A percentile compares a stretch with the other conserved stretches of the same genome.
Evolutionary conservation across 78 protist species (phyloP).

Genomic region (Planoprotostelium fungivorum): DNA sequence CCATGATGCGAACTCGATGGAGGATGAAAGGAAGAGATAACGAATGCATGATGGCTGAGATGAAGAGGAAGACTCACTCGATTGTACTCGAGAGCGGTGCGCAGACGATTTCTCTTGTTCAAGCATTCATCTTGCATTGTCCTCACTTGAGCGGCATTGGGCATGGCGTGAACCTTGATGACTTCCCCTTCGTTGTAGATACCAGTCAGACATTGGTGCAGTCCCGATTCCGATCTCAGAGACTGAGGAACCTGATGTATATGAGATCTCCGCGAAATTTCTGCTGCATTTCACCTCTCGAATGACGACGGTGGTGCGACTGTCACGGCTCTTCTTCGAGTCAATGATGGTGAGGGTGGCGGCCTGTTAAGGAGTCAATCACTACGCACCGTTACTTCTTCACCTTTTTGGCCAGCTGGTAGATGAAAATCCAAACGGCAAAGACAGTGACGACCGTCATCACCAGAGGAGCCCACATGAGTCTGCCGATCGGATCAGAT

Average conservation of each 20-base stretch:
- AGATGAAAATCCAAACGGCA: neutral
- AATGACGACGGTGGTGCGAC: neutral
- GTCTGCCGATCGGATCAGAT: neutral
- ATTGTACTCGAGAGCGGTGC: neutral
- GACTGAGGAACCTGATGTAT: neutral
- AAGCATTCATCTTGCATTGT: neutral
- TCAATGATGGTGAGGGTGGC: neutral
- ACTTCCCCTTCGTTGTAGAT: neutral
- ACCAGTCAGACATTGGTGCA: neutral
- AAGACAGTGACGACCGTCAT: neutral
- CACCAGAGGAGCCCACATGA: neutral
- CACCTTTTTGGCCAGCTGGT: neutral
- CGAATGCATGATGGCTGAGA: too few relatives aligned
- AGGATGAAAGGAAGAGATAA: too few relatives aligned
- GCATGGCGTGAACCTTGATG: neutral
- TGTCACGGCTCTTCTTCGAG: neutral
- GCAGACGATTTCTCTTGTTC: neutral
- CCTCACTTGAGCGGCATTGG: neutral
- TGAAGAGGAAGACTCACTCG: neutral
- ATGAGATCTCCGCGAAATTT: too few relatives aligned
- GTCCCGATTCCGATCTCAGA: neutral
- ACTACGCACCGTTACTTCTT: neutral
- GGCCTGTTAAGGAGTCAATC: neutral
- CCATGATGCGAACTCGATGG: neutral
- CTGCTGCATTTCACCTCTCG: too few relatives aligned